Evolutionary conservation across 139 green algal genomes (phyloP), one percentile per base, ranked within the genome.

Genomic region (Chlamydomonas sphaeroides): DNA sequence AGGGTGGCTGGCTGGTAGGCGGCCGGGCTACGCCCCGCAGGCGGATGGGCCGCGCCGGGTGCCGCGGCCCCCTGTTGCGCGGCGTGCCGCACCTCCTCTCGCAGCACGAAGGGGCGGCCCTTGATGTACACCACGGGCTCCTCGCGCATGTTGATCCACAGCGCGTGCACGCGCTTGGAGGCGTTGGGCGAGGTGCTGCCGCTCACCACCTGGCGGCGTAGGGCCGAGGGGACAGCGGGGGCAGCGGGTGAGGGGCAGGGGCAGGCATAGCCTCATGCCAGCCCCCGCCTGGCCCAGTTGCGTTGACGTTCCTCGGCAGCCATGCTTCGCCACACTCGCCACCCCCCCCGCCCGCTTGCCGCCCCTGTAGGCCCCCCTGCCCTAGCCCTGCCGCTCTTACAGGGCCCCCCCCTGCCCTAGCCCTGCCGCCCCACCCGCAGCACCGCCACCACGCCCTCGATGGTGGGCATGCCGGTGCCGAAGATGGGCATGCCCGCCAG

Each of bases 131-230:
- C 91, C 59, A 97, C 89, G 0, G 95, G 93, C 93, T 99, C 96
- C 91, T 99, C 96, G 7, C 96, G 84, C 95, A 98, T 96, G 93
- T 99, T 98, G 90, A 96, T 89, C 96, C 96, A 99, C 78, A 96
- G 73, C 36, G 89, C 89, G 48, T 90, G 82, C 32, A 85, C 78
- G 33, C 69, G 69, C 84, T 88, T 88, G 69, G 41, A 68, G 59
- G 84, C 77, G 70, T 70, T 67, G 69, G 84, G 77, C 25, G 49
- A 75, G 36, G 57, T 83, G 78, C 48, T 75, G 70, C 84, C 84
- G 23, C 30, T 42, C 26, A 92, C 80, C 18, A 56, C n/a, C 80
- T 77, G 76, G 5, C 4, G 10, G 45, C 42, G 74, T 15, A 10
- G 59, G 73, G 26, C 38, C 38, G 39, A 59, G 73, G 59, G 32